Evolutionary conservation across 2,329 filamentous ascomycete genomes (phyloP).

Genomic region (Clarireedia hainanense): DNA sequence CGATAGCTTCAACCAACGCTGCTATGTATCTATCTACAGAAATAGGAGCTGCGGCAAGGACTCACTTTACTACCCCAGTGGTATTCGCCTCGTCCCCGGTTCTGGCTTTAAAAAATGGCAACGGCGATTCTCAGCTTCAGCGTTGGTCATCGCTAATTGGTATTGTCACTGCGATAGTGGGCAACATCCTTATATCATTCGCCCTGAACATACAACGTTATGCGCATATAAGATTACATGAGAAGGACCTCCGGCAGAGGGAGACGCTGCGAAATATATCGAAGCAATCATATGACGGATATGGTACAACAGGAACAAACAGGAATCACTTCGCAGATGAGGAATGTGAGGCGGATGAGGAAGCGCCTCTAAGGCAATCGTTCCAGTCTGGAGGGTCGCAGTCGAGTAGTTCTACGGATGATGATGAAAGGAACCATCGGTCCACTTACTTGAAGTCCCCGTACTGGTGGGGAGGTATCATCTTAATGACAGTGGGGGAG

Average conservation of each 20-base stretch:
- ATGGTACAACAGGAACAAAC: slow-evolving; percentile 36
- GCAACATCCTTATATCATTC: slow-evolving; percentile 89
- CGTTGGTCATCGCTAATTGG: slow-evolving; percentile 93
- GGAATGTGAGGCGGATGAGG: slow-evolving; percentile 34
- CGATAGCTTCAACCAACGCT: slow-evolving; percentile 10
- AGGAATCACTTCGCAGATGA: slow-evolving; percentile 14
- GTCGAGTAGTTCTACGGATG: slow-evolving; percentile 32
- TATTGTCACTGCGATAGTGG: slow-evolving; percentile 84
- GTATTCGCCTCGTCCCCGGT: not conserved
- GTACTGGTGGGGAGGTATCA: slow-evolving; percentile 93
- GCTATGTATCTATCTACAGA: slow-evolving; percentile 26
- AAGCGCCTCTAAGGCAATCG: slow-evolving; percentile 45
- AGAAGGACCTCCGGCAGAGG: slow-evolving; percentile 54
- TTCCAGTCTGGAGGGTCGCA: slow-evolving; percentile 38
- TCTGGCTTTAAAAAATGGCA: not conserved
- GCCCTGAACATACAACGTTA: slow-evolving; percentile 96
- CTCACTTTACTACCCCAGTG: slow-evolving; percentile 8
- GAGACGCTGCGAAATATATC: slow-evolving; percentile 45
- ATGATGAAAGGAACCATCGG: slow-evolving; percentile 30
- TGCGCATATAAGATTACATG: slow-evolving; percentile 77
- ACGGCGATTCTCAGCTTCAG: slow-evolving; percentile 43
- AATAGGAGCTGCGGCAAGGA: slow-evolving; percentile 15
- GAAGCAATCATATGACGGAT: slow-evolving; percentile 28
- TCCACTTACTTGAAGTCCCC: slow-evolving; percentile 78
- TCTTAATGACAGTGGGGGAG: slow-evolving; percentile 88